Base-by-base conservation (phyloP, 2,329 filamentous ascomycete genomes). In the Penicillium palitans region DNA sequence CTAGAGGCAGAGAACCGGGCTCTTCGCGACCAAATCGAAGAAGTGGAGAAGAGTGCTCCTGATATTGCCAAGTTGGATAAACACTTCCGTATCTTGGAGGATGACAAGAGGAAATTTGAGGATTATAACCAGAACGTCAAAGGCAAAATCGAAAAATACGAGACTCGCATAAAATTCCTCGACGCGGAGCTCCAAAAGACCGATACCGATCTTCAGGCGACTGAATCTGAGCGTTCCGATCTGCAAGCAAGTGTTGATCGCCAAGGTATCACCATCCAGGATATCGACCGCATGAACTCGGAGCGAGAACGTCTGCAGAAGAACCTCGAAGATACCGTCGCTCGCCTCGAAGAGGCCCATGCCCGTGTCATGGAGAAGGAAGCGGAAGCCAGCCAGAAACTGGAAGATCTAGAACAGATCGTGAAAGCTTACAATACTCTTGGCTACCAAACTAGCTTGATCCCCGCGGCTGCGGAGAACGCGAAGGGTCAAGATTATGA, bases 221-320 rank as follows among this genome's bases (percentile, higher is more conserved):
- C 89, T 0, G 93, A 98, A 64, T 87, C 90, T 17, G 95, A 99
- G 74, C 87, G 91, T 61, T 80, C 86, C 42, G 83, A 84, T 31
- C 82, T 99, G 10, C 93, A 98, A 73, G 87, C 89, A 59, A 87
- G 90, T 31, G 92, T 99, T 29, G 95, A 98, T 74, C 88, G 89
- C 66, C 91, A 96, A 72, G 95, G 95, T 2, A 93, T 99, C 73
- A 96, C 92, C 69, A 96, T 97, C 78, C 90, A 95, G 78, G 95
- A 99, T 83, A 98, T 99, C 72, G 95, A 99, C 82, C 91, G 95
- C 75, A 97, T 99, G 93, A 96, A 92, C 67, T 88, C 90, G 37
- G 95, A 99, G 74, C 88, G 93, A 53, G 95, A 99, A 70, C 87
- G 95, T 47, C 83, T 99, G n/a, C 91, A 96, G 64, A 93, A 89